A percentile compares a stretch with the other conserved stretches of the same genome.
phyloP scores from a whole-genome alignment of 1,139 yeast genomes.

The Pichia sp. region DNA sequence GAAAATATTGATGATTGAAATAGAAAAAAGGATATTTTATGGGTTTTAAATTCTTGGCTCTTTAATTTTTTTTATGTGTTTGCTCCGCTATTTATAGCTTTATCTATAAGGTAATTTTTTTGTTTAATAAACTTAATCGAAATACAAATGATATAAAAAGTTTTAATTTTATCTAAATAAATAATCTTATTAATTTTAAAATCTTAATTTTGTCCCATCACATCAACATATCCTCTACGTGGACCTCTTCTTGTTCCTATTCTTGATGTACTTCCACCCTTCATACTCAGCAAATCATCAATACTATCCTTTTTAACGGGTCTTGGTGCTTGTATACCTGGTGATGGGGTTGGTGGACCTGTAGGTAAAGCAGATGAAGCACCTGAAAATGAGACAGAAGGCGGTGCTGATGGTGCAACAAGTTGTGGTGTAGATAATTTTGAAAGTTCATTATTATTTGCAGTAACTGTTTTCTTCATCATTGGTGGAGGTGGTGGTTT shows the following conservation, averaged over 20 bases:
- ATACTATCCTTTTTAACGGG: constrained; percentile 33
- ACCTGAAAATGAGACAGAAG: no score
- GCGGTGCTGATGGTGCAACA: constrained; percentile 13
- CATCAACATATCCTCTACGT: constrained; percentile 71
- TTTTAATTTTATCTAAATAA: no score
- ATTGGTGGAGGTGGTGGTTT: constrained; percentile 24
- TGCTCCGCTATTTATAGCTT: no score
- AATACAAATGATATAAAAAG: no score
- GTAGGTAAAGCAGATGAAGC: constrained; percentile 21
- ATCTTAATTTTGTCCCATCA: constrained; percentile 38
- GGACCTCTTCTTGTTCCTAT: constrained; percentile 63
- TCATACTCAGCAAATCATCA: constrained; percentile 61
- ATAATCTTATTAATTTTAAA: no score
- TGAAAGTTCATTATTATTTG: not conserved
- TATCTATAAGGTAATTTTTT: no score
- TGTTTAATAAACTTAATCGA: no score
- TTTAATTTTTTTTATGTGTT: not conserved
- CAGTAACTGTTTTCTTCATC: constrained; percentile 15
- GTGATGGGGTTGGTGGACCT: not conserved
- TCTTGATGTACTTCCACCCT: constrained; percentile 37
- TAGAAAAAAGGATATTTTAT: no score
- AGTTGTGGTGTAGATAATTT: constrained; percentile 9
- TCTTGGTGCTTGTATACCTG: not conserved
- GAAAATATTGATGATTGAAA: constrained; percentile 16
- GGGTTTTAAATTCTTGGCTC: no score